Evolutionary conservation across 2,329 filamentous ascomycete species (phyloP).

Genomic region (Zasmidium citrigriseum): DNA sequence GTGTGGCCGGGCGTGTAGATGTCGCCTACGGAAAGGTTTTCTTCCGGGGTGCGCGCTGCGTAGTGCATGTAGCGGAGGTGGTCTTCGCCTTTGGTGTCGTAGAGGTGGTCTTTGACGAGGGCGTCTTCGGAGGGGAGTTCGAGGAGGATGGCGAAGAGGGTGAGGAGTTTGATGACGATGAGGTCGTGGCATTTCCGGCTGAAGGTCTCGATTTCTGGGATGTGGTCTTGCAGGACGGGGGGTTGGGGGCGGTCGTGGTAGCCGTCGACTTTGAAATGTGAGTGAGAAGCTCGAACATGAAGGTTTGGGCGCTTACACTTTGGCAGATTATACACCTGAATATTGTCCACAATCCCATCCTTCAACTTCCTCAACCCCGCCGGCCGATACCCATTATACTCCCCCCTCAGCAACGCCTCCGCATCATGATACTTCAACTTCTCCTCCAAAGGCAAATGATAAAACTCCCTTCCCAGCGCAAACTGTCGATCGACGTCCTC

Average conservation of each 20-base stretch:
- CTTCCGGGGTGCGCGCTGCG: constrained; percentile 24
- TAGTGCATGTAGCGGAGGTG: constrained; percentile 52
- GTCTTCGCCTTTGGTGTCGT: constrained; percentile 59
- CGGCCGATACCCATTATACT: constrained; percentile 29
- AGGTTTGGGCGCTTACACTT: background rate
- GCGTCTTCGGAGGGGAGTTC: constrained; percentile 61
- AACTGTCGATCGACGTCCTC: constrained; percentile 63
- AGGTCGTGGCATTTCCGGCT: constrained; percentile 52
- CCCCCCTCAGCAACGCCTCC: constrained; percentile 23
- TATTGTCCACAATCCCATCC: constrained; percentile 47
- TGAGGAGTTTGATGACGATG: constrained; percentile 58
- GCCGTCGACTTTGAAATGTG: constrained; percentile 45
- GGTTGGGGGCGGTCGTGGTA: constrained; percentile 25
- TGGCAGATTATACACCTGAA: constrained; percentile 62
- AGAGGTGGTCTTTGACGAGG: constrained; percentile 58
- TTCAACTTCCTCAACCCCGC: constrained; percentile 19
- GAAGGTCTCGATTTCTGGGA: constrained; percentile 59
- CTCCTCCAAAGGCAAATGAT: constrained; percentile 57
- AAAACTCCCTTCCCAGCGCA: constrained; percentile 60
- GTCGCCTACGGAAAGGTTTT: constrained; percentile 22
- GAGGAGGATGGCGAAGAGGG: constrained; percentile 62
- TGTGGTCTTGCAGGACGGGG: constrained; percentile 45
- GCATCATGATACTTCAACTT: constrained; percentile 55
- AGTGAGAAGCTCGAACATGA: background rate
- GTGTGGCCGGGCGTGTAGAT: constrained; percentile 38